Base-by-base conservation (phyloP, 805 yeast species). In the Metschnikowia continentalis region DNA sequence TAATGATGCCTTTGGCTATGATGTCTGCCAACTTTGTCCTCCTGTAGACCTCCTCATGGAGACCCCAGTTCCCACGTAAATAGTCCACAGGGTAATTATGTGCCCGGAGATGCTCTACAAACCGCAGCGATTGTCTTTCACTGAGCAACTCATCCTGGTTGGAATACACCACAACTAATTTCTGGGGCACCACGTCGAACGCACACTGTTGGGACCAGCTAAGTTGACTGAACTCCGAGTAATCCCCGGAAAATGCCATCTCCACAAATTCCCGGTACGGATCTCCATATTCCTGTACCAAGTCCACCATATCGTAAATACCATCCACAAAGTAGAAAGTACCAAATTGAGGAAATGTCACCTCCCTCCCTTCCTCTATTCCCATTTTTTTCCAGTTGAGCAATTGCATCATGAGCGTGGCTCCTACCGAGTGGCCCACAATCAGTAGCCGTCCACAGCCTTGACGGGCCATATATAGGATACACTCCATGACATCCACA, bases 351-450 rank as follows among this genome's bases (percentile, higher is more conserved):
- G 30, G 30, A 8, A 23, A 7, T 10, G 4, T 23, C 10, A 23
- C 10, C 4, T 23, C 10, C 30, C 4, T 23, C 30, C 4, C 30
- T 7, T 23, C 30, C 30, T 23, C 30, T 23, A 23, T 23, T 23
- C 30, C 30, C 4, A 68, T 58, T 32, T 59, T 54, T 15, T 38
- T 47, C 47, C 52, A 61, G 46, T 70, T 67, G 10, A 79, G 56
- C n/a, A 78, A 55, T 58, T 86, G 91, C 35, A 83, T 70, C 4
- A 77, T 69, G 43, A 87, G 61, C 1, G 87, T 82, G 1, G 91
- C 88, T 2, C 96, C 96, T 4, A 83, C 94, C 1, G 94, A 86
- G 67, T 89, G 96, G 0, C 96, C 96, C 10, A 80, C 71, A 0
- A 72, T 14, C 61, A 58, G 66, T n/a, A 64, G 32, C 2, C 46